phyloP scores from a whole-genome alignment of 768 basidiomycete species.

The Heimioporus sp. region DNA sequence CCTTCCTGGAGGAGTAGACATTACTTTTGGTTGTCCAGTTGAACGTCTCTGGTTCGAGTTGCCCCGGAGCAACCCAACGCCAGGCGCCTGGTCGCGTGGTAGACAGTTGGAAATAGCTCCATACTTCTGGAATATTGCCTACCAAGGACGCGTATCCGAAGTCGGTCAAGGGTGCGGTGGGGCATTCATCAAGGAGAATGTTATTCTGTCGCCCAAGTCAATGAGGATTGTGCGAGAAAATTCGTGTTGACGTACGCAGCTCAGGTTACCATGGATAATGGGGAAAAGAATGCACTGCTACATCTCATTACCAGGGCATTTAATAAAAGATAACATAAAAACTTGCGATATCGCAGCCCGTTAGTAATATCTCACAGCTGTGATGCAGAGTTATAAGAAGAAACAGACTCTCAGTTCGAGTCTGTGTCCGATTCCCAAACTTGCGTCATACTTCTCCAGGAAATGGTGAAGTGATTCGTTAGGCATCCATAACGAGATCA shows the following conservation, averaged over 20 bases:
- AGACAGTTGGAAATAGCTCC: background rate
- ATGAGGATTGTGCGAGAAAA: background rate
- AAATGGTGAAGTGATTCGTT: too few species aligned
- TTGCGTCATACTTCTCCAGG: too few species aligned
- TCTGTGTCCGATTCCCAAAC: too few species aligned
- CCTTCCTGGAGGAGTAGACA: too few species aligned
- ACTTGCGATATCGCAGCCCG: background rate
- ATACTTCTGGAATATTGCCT: background rate
- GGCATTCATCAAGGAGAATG: background rate
- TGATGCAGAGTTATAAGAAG: too few species aligned
- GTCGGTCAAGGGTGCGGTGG: background rate
- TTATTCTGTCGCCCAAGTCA: background rate
- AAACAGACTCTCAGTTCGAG: too few species aligned
- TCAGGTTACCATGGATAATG: background rate
- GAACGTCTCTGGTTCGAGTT: too few species aligned
- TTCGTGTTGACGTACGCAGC: background rate
- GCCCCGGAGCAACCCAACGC: background rate
- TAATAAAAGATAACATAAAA: too few species aligned
- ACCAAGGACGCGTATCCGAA: background rate
- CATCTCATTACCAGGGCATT: too few species aligned
- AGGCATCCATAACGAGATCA: too few species aligned
- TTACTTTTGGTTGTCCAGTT: too few species aligned
- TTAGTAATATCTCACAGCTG: background rate
- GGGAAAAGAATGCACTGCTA: background rate
- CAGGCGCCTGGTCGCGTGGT: background rate